A percentile compares a stretch with the other conserved stretches of the same genome.
Conservation (phyloP, 1,284 basidiomycete species). For the Tremellales sp. region DNA sequence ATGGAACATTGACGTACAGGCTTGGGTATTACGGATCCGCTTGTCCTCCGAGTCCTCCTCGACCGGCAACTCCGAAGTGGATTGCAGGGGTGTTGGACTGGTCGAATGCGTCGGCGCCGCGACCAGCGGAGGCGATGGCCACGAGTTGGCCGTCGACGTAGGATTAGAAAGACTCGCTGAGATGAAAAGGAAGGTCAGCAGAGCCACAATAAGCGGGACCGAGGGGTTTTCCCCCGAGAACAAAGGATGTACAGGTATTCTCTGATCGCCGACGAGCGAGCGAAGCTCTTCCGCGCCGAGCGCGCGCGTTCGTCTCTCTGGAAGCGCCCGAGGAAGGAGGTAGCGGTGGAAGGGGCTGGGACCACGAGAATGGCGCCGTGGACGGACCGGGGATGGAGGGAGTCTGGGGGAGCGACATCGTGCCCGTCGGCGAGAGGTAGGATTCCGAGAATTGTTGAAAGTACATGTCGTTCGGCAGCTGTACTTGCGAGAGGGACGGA, state of each 20-base stretch:
- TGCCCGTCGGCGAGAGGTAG: not conserved
- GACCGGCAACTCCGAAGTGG: not conserved
- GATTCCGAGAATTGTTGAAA: not conserved
- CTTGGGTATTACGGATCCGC: conserved; percentile 30
- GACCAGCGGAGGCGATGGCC: not conserved
- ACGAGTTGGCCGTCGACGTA: no score
- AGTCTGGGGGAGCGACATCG: not conserved
- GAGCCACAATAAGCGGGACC: no score
- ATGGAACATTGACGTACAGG: conserved; percentile 21
- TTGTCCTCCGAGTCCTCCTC: conserved; percentile 28
- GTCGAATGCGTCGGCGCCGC: not conserved
- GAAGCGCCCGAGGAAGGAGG: not conserved
- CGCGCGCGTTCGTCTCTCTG: conserved; percentile 1
- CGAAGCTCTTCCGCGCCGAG: not conserved
- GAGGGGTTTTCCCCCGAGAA: not conserved
- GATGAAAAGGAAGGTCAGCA: not conserved
- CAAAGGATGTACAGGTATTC: not conserved
- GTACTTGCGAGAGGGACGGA: not conserved
- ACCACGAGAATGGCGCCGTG: not conserved
- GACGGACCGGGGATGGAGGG: not conserved
- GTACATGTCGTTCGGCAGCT: not conserved
- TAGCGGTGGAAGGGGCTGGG: not conserved
- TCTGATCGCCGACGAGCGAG: not conserved
- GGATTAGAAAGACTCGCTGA: not conserved
- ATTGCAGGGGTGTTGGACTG: not conserved